These are phyloP conservation scores for Penicillium sp. DNA, from an alignment of 2,329 filamentous ascomycete species.

Conservation along the genomic window DNA sequence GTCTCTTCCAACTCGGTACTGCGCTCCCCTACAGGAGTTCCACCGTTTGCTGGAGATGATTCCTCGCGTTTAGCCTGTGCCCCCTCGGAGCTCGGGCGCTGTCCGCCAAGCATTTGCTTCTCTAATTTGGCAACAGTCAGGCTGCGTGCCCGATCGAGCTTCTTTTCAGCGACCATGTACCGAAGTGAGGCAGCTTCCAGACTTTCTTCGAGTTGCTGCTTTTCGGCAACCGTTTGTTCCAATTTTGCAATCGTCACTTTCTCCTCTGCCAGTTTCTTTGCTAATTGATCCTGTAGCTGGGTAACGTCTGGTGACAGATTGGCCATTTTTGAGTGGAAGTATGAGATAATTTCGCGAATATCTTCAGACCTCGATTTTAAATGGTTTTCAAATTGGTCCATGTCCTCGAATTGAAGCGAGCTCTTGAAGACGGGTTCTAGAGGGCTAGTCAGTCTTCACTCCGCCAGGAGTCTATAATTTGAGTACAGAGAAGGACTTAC, in stretches of 20 bases:
- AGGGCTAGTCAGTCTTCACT: conserved; percentile 12
- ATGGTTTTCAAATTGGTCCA: conserved; percentile 73
- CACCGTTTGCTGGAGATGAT: conserved; percentile 60
- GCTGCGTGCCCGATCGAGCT: conserved; percentile 86
- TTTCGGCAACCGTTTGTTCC: conserved; percentile 75
- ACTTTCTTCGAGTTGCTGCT: conserved; percentile 81
- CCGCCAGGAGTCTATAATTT: background rate
- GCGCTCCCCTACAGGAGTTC: conserved; percentile 54
- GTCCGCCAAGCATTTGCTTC: conserved; percentile 74
- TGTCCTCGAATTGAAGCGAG: conserved; percentile 59
- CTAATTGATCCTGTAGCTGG: conserved; percentile 74
- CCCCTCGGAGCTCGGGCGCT: conserved; percentile 52
- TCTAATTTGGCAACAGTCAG: conserved; percentile 89
- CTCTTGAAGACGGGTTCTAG: conserved; percentile 51
- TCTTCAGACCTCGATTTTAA: conserved; percentile 73
- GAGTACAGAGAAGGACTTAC: conserved; percentile 25
- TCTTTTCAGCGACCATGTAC: conserved; percentile 95
- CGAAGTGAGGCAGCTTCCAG: conserved; percentile 85
- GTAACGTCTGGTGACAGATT: conserved; percentile 67
- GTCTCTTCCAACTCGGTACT: conserved; percentile 73
- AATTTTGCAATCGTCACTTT: conserved; percentile 79
- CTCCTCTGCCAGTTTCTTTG: conserved; percentile 74
- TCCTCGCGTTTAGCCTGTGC: conserved; percentile 56
- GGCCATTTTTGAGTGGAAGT: conserved; percentile 60
- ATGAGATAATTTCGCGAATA: conserved; percentile 74